Conservation (phyloP, 2,329 filamentous ascomycete genomes). For the Anisogramma anomala region DNA sequence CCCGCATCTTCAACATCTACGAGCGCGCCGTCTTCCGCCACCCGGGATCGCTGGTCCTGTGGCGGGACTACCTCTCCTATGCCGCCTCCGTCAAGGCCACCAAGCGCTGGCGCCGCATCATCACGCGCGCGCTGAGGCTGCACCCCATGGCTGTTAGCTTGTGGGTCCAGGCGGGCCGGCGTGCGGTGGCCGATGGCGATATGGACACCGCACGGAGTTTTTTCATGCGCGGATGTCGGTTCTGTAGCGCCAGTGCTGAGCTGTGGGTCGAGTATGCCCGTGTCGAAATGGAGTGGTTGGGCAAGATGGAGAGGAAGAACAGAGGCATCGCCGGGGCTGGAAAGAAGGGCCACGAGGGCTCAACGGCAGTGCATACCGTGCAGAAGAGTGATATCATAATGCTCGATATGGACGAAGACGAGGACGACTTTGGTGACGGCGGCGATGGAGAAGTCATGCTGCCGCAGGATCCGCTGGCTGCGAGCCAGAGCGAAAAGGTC, state of each 20-base stretch:
- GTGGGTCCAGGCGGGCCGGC: conserved; percentile 76
- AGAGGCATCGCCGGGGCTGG: conserved; percentile 38
- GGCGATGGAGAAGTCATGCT: conserved; percentile 31
- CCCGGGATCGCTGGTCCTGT: conserved; percentile 67
- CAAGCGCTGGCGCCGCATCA: conserved; percentile 52
- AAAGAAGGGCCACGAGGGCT: conserved; percentile 27
- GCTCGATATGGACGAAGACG: conserved; percentile 38
- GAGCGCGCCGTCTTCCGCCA: conserved; percentile 79
- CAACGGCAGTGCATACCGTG: conserved; percentile 21
- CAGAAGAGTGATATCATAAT: conserved; percentile 33
- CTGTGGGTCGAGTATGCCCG: conserved; percentile 87
- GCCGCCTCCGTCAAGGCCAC: conserved; percentile 55
- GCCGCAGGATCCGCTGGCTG: conserved; percentile 32
- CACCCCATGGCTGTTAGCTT: conserved; percentile 74
- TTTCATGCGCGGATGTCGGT: conserved; percentile 82
- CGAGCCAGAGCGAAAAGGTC: conserved; percentile 17
- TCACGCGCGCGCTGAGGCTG: conserved; percentile 64
- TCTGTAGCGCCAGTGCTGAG: conserved; percentile 63
- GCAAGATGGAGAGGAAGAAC: conserved; percentile 65
- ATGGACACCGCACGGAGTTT: conserved; percentile 74
- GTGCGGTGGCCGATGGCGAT: conserved; percentile 69
- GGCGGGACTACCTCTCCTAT: conserved; percentile 84
- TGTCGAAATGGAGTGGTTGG: conserved; percentile 85
- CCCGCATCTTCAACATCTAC: conserved; percentile 78
- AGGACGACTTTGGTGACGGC: conserved; percentile 33